Evolutionary conservation across 805 yeast species (phyloP).

Genomic region (Wickerhamiella allomyrinae): DNA sequence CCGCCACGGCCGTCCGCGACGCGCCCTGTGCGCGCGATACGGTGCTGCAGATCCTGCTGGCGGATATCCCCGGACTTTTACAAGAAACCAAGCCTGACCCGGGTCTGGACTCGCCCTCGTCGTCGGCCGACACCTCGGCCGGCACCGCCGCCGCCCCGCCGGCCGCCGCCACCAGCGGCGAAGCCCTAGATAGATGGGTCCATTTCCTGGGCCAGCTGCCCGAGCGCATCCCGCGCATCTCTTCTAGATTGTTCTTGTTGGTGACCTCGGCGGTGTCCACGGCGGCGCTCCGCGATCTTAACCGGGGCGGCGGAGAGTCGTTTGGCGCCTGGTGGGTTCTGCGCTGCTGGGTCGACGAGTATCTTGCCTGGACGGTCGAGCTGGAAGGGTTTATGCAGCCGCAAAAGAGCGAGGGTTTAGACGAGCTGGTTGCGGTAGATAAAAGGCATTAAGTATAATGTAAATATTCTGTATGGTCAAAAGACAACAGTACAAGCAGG

Average conservation of each 20-base stretch:
- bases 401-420: neutral
- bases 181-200: slow-evolving; percentile 22
- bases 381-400: slow-evolving; percentile 21
- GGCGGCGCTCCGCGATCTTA: slow-evolving; percentile 15
- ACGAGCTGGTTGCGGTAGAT: neutral
- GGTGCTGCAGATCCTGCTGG: slow-evolving; percentile 18
- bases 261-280: slow-evolving; percentile 27
- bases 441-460: too few relatives aligned
- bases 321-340: slow-evolving; percentile 67
- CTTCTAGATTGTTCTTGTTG: neutral
- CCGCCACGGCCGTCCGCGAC: slow-evolving; percentile 35
- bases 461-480: too few relatives aligned
- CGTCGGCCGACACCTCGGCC: neutral
- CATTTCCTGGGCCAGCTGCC: slow-evolving; percentile 32
- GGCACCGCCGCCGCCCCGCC: neutral
- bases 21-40: slow-evolving; percentile 31
- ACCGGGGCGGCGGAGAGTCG: slow-evolving; percentile 42
- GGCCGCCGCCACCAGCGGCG: neutral
- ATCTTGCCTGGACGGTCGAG: slow-evolving; percentile 52
- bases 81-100: neutral
- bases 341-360: slow-evolving; percentile 65
- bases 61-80: slow-evolving; percentile 21
- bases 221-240: slow-evolving; percentile 26
- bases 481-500: too few relatives aligned
- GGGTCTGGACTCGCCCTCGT: neutral